These are phyloP conservation scores for Phtheirospermum japonicum DNA, from an alignment of 257 asterid genomes.

Conservation along the genomic window DNA sequence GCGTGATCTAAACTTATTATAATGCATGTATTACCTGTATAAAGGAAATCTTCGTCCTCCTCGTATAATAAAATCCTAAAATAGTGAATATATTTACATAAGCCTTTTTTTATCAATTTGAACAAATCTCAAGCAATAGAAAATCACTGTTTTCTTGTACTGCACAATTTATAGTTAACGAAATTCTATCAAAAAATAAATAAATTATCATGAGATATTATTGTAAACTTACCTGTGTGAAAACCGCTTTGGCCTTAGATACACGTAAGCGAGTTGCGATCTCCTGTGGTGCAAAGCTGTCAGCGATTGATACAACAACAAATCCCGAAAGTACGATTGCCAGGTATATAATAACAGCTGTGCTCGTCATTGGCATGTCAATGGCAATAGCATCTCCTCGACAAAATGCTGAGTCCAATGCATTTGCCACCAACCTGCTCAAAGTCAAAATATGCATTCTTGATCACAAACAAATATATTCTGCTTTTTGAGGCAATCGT, in stretches of 20 bases:
- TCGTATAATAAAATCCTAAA: constrained; percentile 81
- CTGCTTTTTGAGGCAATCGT: no score
- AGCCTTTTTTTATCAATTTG: no score
- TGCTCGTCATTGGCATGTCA: constrained; percentile 94
- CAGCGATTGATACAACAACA: constrained; percentile 87
- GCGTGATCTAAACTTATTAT: neutral
- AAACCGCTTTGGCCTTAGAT: constrained; percentile 74
- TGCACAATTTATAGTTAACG: no score
- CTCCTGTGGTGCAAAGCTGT: constrained; percentile 91
- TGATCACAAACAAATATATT: neutral
- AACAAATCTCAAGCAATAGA: constrained; percentile 21
- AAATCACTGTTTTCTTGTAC: no score
- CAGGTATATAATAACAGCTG: constrained; percentile 81
- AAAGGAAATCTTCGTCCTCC: constrained; percentile 82
- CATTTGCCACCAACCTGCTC: constrained; percentile 89
- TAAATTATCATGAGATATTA: neutral
- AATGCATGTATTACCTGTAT: constrained; percentile 59
- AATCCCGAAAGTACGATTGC: constrained; percentile 79
- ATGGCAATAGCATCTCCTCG: constrained; percentile 91
- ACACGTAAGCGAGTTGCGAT: constrained; percentile 76
- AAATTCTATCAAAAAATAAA: no score
- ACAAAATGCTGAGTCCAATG: constrained; percentile 54
- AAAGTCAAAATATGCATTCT: constrained; percentile 1
- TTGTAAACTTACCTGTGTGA: constrained; percentile 69
- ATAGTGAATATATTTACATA: no score